Evolutionary conservation across 208 protist genomes (phyloP), one percentile per base, ranked within the genome.

Genomic region (Trypanosomatidae sp.): DNA sequence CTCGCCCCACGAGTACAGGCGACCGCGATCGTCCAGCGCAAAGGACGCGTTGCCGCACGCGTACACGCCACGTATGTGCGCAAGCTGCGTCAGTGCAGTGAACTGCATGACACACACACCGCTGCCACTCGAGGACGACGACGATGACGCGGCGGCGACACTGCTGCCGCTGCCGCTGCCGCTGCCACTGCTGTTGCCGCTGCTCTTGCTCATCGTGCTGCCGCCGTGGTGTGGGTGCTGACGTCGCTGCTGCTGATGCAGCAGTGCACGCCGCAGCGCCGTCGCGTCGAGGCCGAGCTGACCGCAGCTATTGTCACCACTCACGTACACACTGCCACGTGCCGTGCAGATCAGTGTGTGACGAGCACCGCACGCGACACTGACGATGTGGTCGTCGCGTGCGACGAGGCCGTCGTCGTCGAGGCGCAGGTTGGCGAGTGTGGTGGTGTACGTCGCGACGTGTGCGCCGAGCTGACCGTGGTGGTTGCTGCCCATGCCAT

Each of bases 401-500:
- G 11, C 30, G 30, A 11, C 11, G 30, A 13, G n/a, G 11, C 15
- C 6, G 11, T 75, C 33, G 13, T 74, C 67, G 27, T 78, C 71
- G 24, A 79, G 22, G 39, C 60, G 57, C 16, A 89, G 58, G 46
- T 68, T 53, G 1, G 55, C 69, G 8, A 89, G 42, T 23, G 74
- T 65, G 8, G 52, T 83, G 27, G 64, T 53, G 54, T 84, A 86
- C 28, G 60, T 74, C 10, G 70, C 66, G 3, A 87, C 64, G 28
- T 65, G 56, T 30, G 66, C 56, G 28, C 81, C 73, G 0, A 91
- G 64, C 53, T 91, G 81, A 11, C 71, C 71, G 27, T 35, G 52
- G 56, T 84, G 66, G 53, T 91, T 91, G 52, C 59, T 82, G 26
- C 81, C 81, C 52, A 91, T 61, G n/a, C 76, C 81, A 42, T 75